Evolutionary conservation across 306 rosid genomes (phyloP), one percentile per base, ranked within the genome.

Genomic region (Pueraria montana): DNA sequence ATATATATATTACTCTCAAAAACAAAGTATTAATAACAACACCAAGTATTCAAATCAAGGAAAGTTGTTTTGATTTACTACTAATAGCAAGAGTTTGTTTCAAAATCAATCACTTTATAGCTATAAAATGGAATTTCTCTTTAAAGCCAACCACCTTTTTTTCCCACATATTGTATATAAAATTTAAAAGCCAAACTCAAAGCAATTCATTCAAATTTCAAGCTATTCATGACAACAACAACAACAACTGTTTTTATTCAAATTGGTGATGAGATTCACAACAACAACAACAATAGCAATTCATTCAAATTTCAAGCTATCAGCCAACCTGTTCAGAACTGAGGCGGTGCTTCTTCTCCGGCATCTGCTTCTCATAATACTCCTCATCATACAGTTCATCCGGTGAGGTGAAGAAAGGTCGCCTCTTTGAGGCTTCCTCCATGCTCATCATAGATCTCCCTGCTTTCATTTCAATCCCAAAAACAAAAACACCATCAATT

Each of bases 271-370:
- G 40, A 61, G 3, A 18, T 17, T 4, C 7, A 67, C 46, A 63
- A 74, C 72, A 69, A 55, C 40, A 73, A 30, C 4, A 30, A 30
- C 40, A 77, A 48, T 45, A 48, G 23, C 49, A 68, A 52, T 5
- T 46, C 49, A 80, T 38, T 69, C 55, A 77, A 68, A 42, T 68
- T 8, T 42, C 52, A 63, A 18, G n/a, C 27, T 43, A 65, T 14
- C 65, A 23, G 32, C 63, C 42, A 58, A 96, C 99, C 98, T 96
- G 98, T 81, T 94, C 98, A 17, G 94, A 75, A 76, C 94, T 90
- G 88, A 96, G 97, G 80, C 99, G 97, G 85, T 97, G 98, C 82
- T 96, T 96, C 93, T 96, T 96, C 88, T 96, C 99, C 80, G 97
- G 98, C 70, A 82, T 74, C 91, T 93, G 99, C 65, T 92, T 97